Evolutionary conservation across 768 basidiomycete species (phyloP).

Genomic region (Mycena galericulata): DNA sequence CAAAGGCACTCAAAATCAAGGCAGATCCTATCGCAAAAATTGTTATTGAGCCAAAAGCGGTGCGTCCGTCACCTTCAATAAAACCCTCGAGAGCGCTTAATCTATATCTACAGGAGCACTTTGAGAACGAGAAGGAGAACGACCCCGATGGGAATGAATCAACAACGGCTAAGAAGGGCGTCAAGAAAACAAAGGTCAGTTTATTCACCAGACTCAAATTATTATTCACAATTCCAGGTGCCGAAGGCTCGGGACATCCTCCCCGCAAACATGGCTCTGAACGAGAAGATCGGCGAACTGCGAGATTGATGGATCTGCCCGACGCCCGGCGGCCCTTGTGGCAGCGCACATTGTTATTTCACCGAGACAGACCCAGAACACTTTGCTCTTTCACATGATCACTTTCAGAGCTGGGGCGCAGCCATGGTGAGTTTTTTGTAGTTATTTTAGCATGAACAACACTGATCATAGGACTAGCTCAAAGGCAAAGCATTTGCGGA

Average conservation of each 20-base stretch:
- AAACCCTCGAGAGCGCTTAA: not conserved
- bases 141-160: not conserved
- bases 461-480: not conserved
- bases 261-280: too few species aligned
- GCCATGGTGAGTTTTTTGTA: not conserved
- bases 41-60: not conserved
- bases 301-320: too few species aligned
- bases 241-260: not conserved
- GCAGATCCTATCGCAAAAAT: too few species aligned
- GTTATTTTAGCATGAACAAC: not conserved
- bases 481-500: not conserved
- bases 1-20: too few species aligned
- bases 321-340: too few species aligned
- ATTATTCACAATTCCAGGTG: not conserved
- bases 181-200: not conserved
- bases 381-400: not conserved
- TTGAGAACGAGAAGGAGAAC: not conserved
- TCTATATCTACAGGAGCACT: not conserved
- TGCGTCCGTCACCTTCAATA: not conserved
- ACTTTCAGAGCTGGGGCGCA: not conserved
- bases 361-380: not conserved
- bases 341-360: too few species aligned
- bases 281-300: too few species aligned
- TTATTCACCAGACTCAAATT: not conserved
- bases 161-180: not conserved